Conservation (phyloP, 768 basidiomycete genomes). For the Auricularia cornea region DNA sequence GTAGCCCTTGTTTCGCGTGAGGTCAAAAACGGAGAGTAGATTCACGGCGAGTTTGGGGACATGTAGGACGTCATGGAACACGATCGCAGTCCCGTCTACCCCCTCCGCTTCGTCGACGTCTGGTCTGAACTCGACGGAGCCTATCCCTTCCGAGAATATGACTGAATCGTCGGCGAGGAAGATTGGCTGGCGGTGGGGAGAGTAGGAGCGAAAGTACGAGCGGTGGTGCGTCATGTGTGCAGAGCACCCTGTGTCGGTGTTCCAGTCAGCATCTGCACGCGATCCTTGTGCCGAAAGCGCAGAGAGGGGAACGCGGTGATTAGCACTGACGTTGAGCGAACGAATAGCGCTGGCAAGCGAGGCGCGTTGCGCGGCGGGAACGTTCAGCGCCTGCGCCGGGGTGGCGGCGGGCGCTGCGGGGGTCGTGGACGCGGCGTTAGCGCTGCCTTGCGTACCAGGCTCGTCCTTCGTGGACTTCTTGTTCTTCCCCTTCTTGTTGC, state of each 20-base stretch:
- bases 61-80: background rate
- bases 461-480: no score
- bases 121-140: conserved; percentile 18
- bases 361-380: no score
- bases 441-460: no score
- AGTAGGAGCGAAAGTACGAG: conserved; percentile 19
- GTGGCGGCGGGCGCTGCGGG: no score
- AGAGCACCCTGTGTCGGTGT: conserved; percentile 25
- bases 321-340: no score
- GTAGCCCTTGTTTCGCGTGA: background rate
- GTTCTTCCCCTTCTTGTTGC: no score
- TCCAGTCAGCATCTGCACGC: conserved; percentile 19
- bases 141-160: conserved; percentile 19
- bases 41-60: background rate
- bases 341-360: no score
- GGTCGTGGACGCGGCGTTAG: no score
- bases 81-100: background rate
- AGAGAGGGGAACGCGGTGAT: no score
- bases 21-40: background rate
- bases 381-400: no score
- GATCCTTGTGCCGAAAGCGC: no score
- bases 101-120: conserved; percentile 1
- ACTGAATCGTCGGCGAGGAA: conserved; percentile 16
- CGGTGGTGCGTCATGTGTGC: conserved; percentile 27
- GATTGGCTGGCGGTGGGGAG: conserved; percentile 13